Evolutionary conservation across 768 basidiomycete species (phyloP), one percentile per base, ranked within the genome.

Genomic region (Amanita rubescens): DNA sequence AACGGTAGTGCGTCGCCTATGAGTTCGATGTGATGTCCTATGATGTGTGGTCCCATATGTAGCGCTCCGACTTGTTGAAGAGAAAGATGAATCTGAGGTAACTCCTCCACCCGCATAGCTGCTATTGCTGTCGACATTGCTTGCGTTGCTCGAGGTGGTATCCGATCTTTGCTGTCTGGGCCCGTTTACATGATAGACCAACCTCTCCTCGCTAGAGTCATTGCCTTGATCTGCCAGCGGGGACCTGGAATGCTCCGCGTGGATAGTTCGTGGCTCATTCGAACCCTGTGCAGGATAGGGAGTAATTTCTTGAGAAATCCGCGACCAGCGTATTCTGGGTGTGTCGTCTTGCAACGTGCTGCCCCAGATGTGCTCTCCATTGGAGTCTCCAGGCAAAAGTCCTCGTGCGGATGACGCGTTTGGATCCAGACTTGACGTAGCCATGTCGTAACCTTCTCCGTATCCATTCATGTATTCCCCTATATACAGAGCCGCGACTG

Each of bases 401-500:
- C 19, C 20, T 11, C 2, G 39, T 4, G 41, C 3, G 43, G 32
- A 14, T 32, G 35, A 33, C 20, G 24, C n/a, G 37, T 53, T 46
- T n/a, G 30, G 43, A 19, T 53, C 34, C 20, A 43, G 25, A 12
- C 32, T 41, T 14, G 20, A 27, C 15, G 44, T 22, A 9, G 38
- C 58, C 27, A 49, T 17, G 1, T 55, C 55, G 55, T 62, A 65
- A 1, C 62, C 68, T 25, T 63, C 64, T 17, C 56, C 54, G 43
- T 57, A 66, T 24, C 67, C 68, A 11, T 56, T 59, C 1, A 60
- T 57, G 53, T 63, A 67, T 44, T 66, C 64, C 1, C 57, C 55
- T 9, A 66, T 27, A 43, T 64, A 62, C 4, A 57, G 57, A 11
- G 58, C 61, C 8, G 59, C 61, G 15, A 66, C 43, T 15, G 58